Percentiles rank a stretch among this genome's conserved stretches.
Conservation (phyloP, 2,329 filamentous ascomycete genomes). For the Cytospora chrysosperma region DNA sequence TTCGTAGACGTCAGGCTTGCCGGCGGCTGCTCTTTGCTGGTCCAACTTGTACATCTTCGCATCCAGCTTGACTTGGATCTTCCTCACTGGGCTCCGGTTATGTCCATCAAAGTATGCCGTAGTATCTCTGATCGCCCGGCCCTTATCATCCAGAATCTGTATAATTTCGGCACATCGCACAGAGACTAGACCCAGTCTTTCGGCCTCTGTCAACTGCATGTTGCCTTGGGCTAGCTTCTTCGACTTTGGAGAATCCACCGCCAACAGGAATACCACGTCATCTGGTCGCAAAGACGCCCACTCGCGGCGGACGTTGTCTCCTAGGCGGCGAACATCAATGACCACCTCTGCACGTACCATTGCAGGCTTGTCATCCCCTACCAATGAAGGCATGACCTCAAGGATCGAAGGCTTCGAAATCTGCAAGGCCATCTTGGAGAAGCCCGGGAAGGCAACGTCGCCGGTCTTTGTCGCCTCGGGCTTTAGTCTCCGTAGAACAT, state of each 20-base stretch:
- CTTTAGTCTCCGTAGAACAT: constrained; percentile 73
- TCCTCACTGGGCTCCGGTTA: constrained; percentile 59
- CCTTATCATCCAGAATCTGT: constrained; percentile 83
- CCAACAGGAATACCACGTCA: constrained; percentile 85
- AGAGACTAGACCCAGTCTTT: constrained; percentile 65
- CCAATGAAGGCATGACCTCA: constrained; percentile 77
- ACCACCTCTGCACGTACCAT: constrained; percentile 82
- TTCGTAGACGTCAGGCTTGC: constrained; percentile 78
- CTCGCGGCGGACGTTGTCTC: constrained; percentile 72
- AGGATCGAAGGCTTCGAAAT: constrained; percentile 84
- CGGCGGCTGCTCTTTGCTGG: constrained; percentile 60
- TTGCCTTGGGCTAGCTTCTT: constrained; percentile 54
- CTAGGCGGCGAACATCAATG: constrained; percentile 78
- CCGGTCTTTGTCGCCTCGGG: constrained; percentile 65
- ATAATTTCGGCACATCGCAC: constrained; percentile 83
- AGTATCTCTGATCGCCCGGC: constrained; percentile 66
- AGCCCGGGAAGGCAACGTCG: constrained; percentile 74
- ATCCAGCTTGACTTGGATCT: constrained; percentile 80
- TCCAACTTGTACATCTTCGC: constrained; percentile 75
- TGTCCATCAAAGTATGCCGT: constrained; percentile 62
- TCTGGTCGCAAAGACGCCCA: constrained; percentile 87
- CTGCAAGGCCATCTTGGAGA: constrained; percentile 87
- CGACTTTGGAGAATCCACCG: constrained; percentile 63
- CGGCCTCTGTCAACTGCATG: constrained; percentile 42
- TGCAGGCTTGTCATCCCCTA: constrained; percentile 81